These are phyloP conservation scores for Quercus parvula DNA, from an alignment of 306 rosid genomes.

Conservation along the genomic window DNA sequence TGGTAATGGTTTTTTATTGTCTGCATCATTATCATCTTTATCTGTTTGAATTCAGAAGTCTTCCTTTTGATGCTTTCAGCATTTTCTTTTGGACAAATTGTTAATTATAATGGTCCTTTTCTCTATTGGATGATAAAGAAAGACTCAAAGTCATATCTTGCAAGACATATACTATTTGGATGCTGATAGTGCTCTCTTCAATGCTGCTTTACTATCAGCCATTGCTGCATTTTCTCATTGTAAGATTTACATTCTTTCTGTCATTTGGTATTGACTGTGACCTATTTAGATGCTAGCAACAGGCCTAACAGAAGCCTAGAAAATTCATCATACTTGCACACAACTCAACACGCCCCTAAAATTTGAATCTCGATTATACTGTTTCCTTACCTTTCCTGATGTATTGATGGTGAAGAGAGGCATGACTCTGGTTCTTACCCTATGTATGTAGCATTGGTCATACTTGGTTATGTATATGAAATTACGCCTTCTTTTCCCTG, in stretches of 20 bases:
- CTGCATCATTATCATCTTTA: slow-evolving; percentile 3
- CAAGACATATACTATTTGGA: slow-evolving; percentile 93
- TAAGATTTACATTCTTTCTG: slow-evolving; percentile 38
- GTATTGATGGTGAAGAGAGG: not conserved
- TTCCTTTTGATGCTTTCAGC: slow-evolving; percentile 19
- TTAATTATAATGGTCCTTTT: not conserved
- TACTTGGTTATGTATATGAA: not conserved
- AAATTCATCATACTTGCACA: not conserved
- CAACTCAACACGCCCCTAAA: not conserved
- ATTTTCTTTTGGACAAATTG: not conserved
- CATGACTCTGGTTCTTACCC: not conserved
- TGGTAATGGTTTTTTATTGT: slow-evolving; percentile 47
- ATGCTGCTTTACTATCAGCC: slow-evolving; percentile 84
- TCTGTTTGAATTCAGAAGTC: not conserved
- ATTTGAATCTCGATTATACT: not conserved
- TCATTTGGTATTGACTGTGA: slow-evolving; percentile 3
- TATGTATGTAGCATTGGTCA: not conserved
- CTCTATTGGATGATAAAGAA: slow-evolving; percentile 22
- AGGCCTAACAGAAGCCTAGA: not conserved
- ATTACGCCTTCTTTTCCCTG: not conserved
- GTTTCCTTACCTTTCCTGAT: not conserved
- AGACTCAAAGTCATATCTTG: slow-evolving; percentile 10
- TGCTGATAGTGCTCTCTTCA: slow-evolving; percentile 87
- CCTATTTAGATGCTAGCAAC: slow-evolving; percentile 12
- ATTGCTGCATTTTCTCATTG: slow-evolving; percentile 82